Evolutionary conservation across 1,284 basidiomycete genomes (phyloP), one percentile per base, ranked within the genome.

Genomic region (Sanguinoderma infundibulare): DNA sequence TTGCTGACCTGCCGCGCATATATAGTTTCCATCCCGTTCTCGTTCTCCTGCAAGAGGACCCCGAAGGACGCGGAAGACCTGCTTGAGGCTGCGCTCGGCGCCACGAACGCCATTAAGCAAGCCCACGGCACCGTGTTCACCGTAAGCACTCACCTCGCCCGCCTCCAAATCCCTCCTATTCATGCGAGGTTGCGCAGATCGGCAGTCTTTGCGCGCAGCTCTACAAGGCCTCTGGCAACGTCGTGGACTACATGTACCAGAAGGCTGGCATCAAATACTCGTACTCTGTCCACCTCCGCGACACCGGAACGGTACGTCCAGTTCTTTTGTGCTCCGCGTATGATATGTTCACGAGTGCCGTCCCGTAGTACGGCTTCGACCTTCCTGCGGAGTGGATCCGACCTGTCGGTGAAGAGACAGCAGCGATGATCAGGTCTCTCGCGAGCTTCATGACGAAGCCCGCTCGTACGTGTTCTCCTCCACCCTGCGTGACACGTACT

Each of bases 51-150:
- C 76, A 82, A 83, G 44, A 79, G 78, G 49, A 73, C 83, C 34
- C 86, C 93, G 0, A 83, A 86, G 51, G 92, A 95, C 68, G 91
- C 90, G 0, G 94, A 96, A 73, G 89, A 95, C 72, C 84, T 91
- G 67, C 80, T 90, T 62, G 94, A 96, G 74, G 90, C 90, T 9
- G 88, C 87, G 4, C 74, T 90, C 0, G 92, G 92, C 0, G 90
- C 90, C 0, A 82, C 84, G 0, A 82, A 86, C 55, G 88, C 91
- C 2, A 78, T 91, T 55, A 81, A 81, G 57, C 73, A 75, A 3
- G 79, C 81, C 0, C 84, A 92, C 70, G 89, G 90, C 7, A 84
- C 80, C 2, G 22, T 72, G 0, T 85, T 83, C 69, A 77, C 76
- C 39, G 85, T 86, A 66, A 36, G 78, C 49, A 22, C 1, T 77